phyloP scores from a whole-genome alignment of 1,139 yeast genomes.

The Debaryomycetaceae sp. region DNA sequence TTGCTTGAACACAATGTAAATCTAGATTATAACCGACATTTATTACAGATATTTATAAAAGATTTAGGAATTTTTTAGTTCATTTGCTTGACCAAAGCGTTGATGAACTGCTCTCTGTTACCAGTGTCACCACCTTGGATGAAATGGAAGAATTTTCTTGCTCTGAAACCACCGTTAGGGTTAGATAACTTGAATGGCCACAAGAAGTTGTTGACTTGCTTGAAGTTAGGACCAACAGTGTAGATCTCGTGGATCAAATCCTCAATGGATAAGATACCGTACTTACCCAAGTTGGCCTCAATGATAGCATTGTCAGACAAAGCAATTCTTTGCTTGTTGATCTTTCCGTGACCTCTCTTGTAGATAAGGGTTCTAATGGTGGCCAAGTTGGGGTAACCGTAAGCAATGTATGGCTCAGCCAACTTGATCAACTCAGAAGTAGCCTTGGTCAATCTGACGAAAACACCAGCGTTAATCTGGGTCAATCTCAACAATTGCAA shows the following conservation, averaged over 20 bases:
- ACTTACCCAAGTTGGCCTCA: constrained; percentile 92
- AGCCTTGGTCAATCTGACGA: constrained; percentile 98
- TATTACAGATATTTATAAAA: constrained; percentile 4
- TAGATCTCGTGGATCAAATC: constrained; percentile 98
- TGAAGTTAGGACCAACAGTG: constrained; percentile 99
- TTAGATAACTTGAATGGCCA: constrained; percentile 99
- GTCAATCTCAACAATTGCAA: constrained; percentile 95
- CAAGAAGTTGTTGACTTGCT: constrained; percentile 99
- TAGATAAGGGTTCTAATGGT: constrained; percentile 95
- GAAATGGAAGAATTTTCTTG: constrained; percentile 98
- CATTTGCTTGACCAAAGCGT: constrained; percentile 96
- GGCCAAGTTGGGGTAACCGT: constrained; percentile 98
- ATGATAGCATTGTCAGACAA: constrained; percentile 91
- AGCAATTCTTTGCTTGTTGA: constrained; percentile 97
- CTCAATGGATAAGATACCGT: constrained; percentile 94
- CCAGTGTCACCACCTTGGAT: constrained; percentile 99
- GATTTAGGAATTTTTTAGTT: constrained; percentile 47
- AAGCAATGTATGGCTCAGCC: constrained; percentile 98
- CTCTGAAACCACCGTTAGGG: constrained; percentile 99
- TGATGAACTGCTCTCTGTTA: constrained; percentile 99
- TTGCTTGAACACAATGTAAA: not conserved
- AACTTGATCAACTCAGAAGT: constrained; percentile 93
- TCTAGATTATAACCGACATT: constrained; percentile 1
- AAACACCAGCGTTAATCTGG: constrained; percentile 98
- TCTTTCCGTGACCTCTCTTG: constrained; percentile 99